These are phyloP conservation scores for Curvularia eragrostidis DNA, from an alignment of 2,329 filamentous ascomycete genomes.

Conservation along the genomic window DNA sequence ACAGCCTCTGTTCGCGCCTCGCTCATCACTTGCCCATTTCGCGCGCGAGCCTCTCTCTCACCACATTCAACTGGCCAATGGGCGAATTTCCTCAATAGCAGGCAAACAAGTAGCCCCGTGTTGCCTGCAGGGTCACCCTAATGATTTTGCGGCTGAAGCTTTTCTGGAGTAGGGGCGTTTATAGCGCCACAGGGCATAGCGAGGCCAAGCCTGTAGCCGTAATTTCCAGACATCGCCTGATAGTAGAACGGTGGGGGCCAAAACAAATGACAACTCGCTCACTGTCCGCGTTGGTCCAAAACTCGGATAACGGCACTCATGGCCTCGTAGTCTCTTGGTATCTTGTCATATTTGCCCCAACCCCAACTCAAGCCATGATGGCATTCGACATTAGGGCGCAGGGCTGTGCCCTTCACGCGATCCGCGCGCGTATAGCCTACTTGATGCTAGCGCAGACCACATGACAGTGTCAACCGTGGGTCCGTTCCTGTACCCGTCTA, in stretches of 20 bases:
- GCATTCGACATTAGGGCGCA: slow-evolving; percentile 3
- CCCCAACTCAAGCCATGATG: slow-evolving; percentile 2
- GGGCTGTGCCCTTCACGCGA: slow-evolving; percentile 27
- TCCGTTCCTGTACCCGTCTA: slow-evolving; percentile 11
- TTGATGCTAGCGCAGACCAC: slow-evolving; percentile 13
- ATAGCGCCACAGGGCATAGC: slow-evolving; percentile 32
- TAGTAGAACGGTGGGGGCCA: slow-evolving; percentile 14
- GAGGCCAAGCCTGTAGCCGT: slow-evolving; percentile 23
- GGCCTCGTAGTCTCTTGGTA: background rate
- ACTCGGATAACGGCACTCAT: background rate
- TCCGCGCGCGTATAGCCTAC: slow-evolving; percentile 15
- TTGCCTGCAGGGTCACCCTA: slow-evolving; percentile 11
- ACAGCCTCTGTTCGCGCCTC: slow-evolving; percentile 30
- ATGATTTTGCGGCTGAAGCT: background rate
- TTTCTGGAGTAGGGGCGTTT: slow-evolving; percentile 8
- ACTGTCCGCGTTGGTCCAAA: background rate
- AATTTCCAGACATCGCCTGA: slow-evolving; percentile 19
- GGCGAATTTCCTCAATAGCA: background rate
- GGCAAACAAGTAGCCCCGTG: slow-evolving; percentile 8
- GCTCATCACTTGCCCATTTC: slow-evolving; percentile 15
- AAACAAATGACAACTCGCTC: background rate
- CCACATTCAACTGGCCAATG: slow-evolving; percentile 17
- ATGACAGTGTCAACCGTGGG: background rate
- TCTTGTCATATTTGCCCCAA: background rate
- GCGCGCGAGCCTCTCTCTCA: slow-evolving; percentile 10